Evolutionary conservation across 192 early-diverging fungal genomes (phyloP).

Genomic region (Coemansia asiatica): DNA sequence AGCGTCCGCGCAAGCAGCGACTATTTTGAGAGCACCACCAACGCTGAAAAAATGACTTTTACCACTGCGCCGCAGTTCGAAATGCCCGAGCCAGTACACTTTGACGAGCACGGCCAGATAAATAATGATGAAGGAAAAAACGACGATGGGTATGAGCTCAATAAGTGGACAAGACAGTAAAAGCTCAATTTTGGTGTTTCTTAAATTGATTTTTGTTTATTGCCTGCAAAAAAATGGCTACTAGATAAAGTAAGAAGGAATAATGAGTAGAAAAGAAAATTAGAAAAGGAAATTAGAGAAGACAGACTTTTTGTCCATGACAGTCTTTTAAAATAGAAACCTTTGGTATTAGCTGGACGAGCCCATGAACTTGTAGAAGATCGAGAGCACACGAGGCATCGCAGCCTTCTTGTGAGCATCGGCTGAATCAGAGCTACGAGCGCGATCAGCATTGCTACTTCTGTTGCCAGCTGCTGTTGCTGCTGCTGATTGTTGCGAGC

Average conservation of each 20-base stretch:
- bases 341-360: background rate
- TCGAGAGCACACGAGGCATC: conserved; percentile 42
- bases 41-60: background rate
- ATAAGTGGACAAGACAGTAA: too few species aligned
- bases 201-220: background rate
- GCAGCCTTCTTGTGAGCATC: conserved; percentile 13
- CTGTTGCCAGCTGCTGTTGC: background rate
- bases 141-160: background rate
- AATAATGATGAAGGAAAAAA: background rate
- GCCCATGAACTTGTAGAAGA: conserved; percentile 51
- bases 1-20: too few species aligned
- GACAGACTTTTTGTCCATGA: too few species aligned
- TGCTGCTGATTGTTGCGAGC: background rate
- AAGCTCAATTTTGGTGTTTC: background rate
- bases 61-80: background rate
- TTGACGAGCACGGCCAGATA: background rate
- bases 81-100: background rate
- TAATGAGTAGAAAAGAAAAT: background rate
- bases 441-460: too few species aligned
- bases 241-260: conserved; percentile 13
- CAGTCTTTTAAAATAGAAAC: conserved; percentile 1
- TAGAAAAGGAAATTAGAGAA: background rate
- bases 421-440: background rate
- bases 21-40: too few species aligned
- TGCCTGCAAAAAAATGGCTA: background rate